Base-by-base conservation (phyloP, 2,329 filamentous ascomycete species). In the Remersonia thermophila region DNA sequence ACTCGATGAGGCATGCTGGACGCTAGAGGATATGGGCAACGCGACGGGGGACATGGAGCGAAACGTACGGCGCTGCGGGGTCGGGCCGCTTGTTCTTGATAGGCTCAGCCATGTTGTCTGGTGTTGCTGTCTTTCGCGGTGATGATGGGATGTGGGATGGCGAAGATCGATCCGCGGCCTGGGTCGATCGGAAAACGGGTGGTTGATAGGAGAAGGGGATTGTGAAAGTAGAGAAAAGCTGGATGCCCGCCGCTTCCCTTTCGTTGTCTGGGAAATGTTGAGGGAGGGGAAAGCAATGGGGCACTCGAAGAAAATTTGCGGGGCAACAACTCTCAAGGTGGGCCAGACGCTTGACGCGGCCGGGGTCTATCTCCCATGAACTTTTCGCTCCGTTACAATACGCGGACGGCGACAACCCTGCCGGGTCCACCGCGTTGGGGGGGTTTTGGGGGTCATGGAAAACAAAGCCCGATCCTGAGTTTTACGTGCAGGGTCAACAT, bases 21-120 rank as follows among this genome's bases (percentile, higher is more conserved):
- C 30, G 20, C 28, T 35, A 15, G 18, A 27, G n/a, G 3, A 28
- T 29, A 36, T 37, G 20, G 11, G 5, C 17, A 35, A 30, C 34
- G 40, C 45, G 37, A 39, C 42, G 36, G 30, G 29, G 38, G n/a
- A n/a, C n/a, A n/a, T n/a, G n/a, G n/a, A n/a, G n/a, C n/a, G n/a
- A 31, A 40, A 71, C 72, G 62, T 62, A 77, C 72, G 72, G 72
- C 51, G 72, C 72, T 46, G 63, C 57, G 53, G 65, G 55, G 51
- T 76, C 71, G 42, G 66, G 61, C 51, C 72, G 69, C 60, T 75
- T 74, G 60, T 72, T 73, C 61, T 71, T 71, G 56, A 77, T 77
- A 45, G 72, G 71, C 57, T 77, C 71, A 52, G 71, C 70, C 71
- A 77, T 75, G 44, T 51, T 62, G 58, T 56, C 49, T 48, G 39